Base-by-base conservation (phyloP, 352 stramenopile species). In the Albugo laibachii region DNA sequence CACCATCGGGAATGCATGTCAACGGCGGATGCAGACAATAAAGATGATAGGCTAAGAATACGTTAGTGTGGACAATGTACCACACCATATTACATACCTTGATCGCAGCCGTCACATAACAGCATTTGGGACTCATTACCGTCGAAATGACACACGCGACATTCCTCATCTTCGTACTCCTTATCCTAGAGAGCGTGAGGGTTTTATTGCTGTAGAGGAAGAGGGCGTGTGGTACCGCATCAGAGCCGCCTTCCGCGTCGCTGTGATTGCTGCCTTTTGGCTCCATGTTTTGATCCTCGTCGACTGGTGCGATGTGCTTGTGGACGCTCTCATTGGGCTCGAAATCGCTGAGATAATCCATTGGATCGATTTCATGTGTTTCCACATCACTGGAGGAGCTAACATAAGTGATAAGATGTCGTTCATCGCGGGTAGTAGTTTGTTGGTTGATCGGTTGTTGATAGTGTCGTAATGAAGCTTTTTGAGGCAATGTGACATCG, bases 321-420 rank as follows among this genome's bases (percentile, higher is more conserved):
- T 16, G 0, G 50, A 19, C 8, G 45, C 38, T 31, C 24, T 31
- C 24, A 8, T 59, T 56, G 24, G 42, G 44, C 53, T 79, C 70
- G 58, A 83, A 69, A 48, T 80, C 67, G 21, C 58, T 70, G 13
- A 83, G 56, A 43, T 73, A 67, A 42, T 83, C 65, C 59, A 74
- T 76, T 11, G 67, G 67, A 50, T 83, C 63, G 15, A 83, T 53
- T 46, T 83, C 69, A 34, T 55, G 40, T 13, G 38, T 58, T 21
- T 79, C 69, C 8, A 59, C 24, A 21, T 81, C 69, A 21, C 62
- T 79, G 2, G 62, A 77, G 8, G 16, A 24, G 38, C 38, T 43
- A 10, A 8, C 8, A 8, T 43, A 43, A 8, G 3, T 24, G 38
- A 31, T 31, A 31, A 10, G 24, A 31, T 31, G 24, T 31, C 24